Percentiles rank a stretch among this genome's conserved stretches.
These are phyloP conservation scores for Cyclospora cayetanensis DNA, from an alignment of 169 alveolate genomes.

Conservation along the genomic window DNA sequence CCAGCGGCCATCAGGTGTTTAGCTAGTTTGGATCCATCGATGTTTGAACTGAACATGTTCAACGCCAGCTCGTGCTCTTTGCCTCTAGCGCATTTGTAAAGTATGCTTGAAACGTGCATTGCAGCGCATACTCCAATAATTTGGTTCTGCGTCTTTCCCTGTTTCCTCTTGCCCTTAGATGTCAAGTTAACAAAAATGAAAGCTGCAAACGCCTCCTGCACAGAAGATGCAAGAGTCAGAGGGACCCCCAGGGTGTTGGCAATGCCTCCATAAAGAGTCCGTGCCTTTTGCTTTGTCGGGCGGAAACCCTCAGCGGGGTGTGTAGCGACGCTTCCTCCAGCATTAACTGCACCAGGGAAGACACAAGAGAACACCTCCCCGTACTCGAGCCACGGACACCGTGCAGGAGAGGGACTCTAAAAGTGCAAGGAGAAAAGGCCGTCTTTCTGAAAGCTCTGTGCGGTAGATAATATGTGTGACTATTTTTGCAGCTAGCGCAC, in stretches of 20 bases:
- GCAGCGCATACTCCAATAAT: not conserved
- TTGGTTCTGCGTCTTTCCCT: not conserved
- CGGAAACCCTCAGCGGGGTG: not conserved
- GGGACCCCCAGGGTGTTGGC: constrained; percentile 7
- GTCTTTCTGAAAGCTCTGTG: too few relatives aligned
- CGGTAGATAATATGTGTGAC: too few relatives aligned
- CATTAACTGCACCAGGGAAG: not conserved
- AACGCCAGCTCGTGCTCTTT: not conserved
- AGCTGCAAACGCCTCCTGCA: not conserved
- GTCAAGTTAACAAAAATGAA: not conserved
- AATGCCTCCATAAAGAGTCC: not conserved
- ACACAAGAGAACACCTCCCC: too few relatives aligned
- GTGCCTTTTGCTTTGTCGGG: not conserved
- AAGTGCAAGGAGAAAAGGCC: too few relatives aligned
- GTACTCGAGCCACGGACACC: too few relatives aligned
- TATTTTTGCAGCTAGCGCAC: too few relatives aligned
- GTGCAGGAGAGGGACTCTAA: too few relatives aligned
- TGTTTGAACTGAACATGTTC: not conserved
- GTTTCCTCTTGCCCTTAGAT: not conserved
- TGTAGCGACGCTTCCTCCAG: not conserved
- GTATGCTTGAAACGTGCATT: not conserved
- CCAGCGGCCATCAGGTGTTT: not conserved
- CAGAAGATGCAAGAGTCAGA: not conserved
- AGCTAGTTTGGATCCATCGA: not conserved
- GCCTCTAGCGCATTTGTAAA: not conserved